phyloP scores from a whole-genome alignment of 139 green algal genomes.

The Gonium pectorale region DNA sequence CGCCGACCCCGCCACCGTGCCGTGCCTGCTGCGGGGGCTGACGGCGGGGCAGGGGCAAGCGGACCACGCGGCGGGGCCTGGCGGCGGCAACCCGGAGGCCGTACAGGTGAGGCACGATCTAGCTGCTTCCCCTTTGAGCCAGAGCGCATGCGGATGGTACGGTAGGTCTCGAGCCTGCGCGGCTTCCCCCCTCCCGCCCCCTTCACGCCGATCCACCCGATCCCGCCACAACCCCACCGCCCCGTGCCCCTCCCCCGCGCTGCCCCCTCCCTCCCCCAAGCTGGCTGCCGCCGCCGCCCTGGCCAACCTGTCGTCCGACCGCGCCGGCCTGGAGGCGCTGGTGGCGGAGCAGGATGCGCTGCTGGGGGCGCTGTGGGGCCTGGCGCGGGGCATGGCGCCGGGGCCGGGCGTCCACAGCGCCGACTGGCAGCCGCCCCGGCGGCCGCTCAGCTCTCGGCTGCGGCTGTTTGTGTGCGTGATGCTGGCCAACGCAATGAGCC shows the following conservation, averaged over 20 bases:
- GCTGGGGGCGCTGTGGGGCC: conserved; percentile 27
- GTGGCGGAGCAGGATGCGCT: conserved; percentile 44
- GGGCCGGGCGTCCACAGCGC: background rate
- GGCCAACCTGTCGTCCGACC: conserved; percentile 46
- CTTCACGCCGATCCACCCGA: too few relatives aligned
- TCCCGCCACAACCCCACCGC: background rate
- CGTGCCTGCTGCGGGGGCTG: conserved; percentile 31
- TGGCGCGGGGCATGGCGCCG: conserved; percentile 26
- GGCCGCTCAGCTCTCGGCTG: conserved; percentile 6
- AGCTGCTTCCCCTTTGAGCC: too few relatives aligned
- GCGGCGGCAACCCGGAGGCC: background rate
- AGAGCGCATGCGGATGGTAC: too few relatives aligned
- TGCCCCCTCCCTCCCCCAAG: background rate
- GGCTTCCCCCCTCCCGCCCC: too few relatives aligned
- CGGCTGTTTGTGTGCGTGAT: conserved; percentile 38
- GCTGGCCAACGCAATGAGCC: conserved; percentile 44
- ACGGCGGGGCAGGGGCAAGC: background rate
- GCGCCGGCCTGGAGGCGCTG: conserved; percentile 40
- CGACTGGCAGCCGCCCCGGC: conserved; percentile 13
- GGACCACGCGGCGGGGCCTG: background rate
- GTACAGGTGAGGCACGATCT: too few relatives aligned
- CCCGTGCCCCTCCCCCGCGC: background rate
- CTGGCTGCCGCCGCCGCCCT: conserved; percentile 25
- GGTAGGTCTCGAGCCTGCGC: too few relatives aligned
- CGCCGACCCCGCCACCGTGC: conserved; percentile 37